Base-by-base conservation (phyloP, 352 stramenopile genomes). In the Phytophthora melonis region DNA sequence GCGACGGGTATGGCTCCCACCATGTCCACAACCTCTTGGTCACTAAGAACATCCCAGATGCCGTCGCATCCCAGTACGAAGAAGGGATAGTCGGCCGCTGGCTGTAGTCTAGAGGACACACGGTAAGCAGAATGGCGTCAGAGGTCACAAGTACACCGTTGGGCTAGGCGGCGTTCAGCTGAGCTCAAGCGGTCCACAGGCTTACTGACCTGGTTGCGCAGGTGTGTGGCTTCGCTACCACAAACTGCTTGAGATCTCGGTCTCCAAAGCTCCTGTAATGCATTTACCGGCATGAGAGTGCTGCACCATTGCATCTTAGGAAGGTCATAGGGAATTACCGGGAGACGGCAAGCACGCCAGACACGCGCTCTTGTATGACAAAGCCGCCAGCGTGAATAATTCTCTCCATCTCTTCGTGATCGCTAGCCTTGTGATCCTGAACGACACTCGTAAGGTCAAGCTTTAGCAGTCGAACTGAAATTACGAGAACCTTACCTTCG, bases 1-100 rank as follows among this genome's bases (percentile, higher is more conserved):
- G 66, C 57, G 19, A 74, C 34, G 0, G 78, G 62, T 54, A 93
- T 49, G 7, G 70, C 66, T 52, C 54, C 47, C 23, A 96, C 61
- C n/a, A 95, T 65, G 45, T 94, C 83, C 21, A 95, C 80, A 21
- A 59, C 86, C 43, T 93, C 87, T 77, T 96, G 87, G 66, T 94
- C 86, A 14, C 64, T 79, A 23, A 96, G 58, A 52, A 91, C 84
- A 77, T 96, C 88, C 89, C 89, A 96, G 1, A 96, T 66, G 21
- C 89, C 89, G 63, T 96, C 89, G 64, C 89, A 96, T 68, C 86
- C 89, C 56, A 96, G 68, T 19, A 96, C 78, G 11, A 94, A 53
- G 54, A 96, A 92, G 3, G 83, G 78, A 70, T 83, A 90, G 61
- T 93, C 81, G 3, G 64, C 27, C 19, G 67, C 9, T 9, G 84